These are phyloP conservation scores for Leucogyrophana mollusca DNA, from an alignment of 768 basidiomycete genomes.

Conservation along the genomic window DNA sequence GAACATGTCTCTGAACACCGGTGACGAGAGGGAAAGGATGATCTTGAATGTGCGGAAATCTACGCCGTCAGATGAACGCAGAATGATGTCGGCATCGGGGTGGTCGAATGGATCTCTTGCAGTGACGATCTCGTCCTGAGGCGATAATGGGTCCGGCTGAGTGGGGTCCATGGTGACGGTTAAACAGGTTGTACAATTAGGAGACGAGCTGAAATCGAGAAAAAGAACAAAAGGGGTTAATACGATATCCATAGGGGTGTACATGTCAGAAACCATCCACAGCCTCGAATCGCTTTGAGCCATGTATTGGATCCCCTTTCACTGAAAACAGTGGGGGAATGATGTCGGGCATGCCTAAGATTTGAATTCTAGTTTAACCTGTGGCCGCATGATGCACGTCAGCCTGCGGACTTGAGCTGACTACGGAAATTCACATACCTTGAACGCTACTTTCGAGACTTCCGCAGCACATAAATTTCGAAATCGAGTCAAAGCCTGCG, in stretches of 20 bases:
- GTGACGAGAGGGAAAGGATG: slow-evolving; percentile 34
- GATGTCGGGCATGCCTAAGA: too few relatives aligned
- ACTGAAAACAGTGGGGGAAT: too few relatives aligned
- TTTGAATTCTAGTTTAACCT: too few relatives aligned
- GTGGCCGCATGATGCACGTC: too few relatives aligned
- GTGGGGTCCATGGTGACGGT: not conserved
- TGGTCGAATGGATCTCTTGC: slow-evolving; percentile 25
- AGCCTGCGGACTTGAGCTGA: too few relatives aligned
- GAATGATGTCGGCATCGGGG: slow-evolving; percentile 31
- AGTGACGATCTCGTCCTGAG: slow-evolving; percentile 10
- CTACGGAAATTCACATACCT: too few relatives aligned
- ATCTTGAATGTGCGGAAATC: slow-evolving; percentile 35
- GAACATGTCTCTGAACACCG: slow-evolving; percentile 32
- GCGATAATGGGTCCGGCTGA: not conserved
- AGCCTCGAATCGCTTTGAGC: too few relatives aligned
- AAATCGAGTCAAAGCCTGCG: not conserved
- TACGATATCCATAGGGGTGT: too few relatives aligned
- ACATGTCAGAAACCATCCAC: too few relatives aligned
- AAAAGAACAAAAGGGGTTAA: not conserved
- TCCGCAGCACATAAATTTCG: not conserved
- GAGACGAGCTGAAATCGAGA: not conserved
- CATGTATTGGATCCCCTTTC: too few relatives aligned
- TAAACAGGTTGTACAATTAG: not conserved
- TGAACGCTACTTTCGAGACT: slow-evolving; percentile 1
- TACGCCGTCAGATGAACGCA: slow-evolving; percentile 33